A percentile compares a stretch with the other conserved stretches of the same genome.
Conservation (phyloP, 1,139 yeast species). For the Trichomonascaceae sp. region DNA sequence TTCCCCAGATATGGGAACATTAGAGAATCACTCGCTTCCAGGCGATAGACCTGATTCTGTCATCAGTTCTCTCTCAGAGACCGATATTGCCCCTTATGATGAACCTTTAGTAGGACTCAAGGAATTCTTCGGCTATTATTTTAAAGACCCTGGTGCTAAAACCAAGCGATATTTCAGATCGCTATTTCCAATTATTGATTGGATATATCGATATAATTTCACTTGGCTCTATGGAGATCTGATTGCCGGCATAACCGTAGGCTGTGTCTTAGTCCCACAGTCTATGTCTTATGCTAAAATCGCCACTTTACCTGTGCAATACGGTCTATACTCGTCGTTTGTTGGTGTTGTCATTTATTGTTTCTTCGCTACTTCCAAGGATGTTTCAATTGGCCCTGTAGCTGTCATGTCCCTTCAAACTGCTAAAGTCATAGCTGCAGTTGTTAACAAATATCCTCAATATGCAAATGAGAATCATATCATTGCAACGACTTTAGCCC, state of each 20-base stretch:
- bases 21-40: neutral
- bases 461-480: constrained; percentile 36
- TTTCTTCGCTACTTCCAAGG: constrained; percentile 90
- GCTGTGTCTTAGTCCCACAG: constrained; percentile 90
- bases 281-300: constrained; percentile 91
- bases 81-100: constrained; percentile 17
- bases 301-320: constrained; percentile 76
- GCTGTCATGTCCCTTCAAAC: constrained; percentile 93
- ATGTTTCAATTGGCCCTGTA: constrained; percentile 94
- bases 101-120: constrained; percentile 15
- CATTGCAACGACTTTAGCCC: constrained; percentile 74
- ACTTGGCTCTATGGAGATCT: constrained; percentile 78
- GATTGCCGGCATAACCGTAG: constrained; percentile 90
- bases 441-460: constrained; percentile 46
- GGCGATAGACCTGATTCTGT: neutral
- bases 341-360: constrained; percentile 87
- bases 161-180: constrained; percentile 47
- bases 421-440: constrained; percentile 66
- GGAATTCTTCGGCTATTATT: constrained; percentile 13
- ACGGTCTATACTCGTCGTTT: constrained; percentile 86
- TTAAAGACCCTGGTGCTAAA: constrained; percentile 36
- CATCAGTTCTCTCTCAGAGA: constrained; percentile 2
- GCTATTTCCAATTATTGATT: constrained; percentile 67
- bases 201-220: constrained; percentile 80
- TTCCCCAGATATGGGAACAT: neutral